Base-by-base conservation (phyloP, 1,139 yeast species). In the Scheffersomyces parashehatae region DNA sequence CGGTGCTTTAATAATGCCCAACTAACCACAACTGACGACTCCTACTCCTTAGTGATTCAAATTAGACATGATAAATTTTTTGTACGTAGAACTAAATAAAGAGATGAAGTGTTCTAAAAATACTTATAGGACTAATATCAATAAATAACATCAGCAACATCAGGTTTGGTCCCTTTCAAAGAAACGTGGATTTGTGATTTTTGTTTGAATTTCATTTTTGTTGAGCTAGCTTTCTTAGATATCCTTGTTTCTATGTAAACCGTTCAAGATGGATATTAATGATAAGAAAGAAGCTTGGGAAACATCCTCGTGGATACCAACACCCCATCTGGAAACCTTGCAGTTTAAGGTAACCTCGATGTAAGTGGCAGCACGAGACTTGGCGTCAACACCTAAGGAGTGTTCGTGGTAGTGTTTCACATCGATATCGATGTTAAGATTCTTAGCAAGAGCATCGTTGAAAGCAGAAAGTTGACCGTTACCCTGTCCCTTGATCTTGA, bases 401-500 rank as follows among this genome's bases (percentile, higher is more conserved):
- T 93, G 98, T 69, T 93, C 98, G 49, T 86, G 85, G 68, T 93
- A 93, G 62, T 85, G 79, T 59, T 83, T 81, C 47, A 93, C 97
- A 55, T 85, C 88, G 45, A 90, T 71, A 14, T 62, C 60, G 46
- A 81, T 72, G 37, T 79, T 79, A 49, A 88, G 75, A 46, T 76
- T 70, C 37, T 70, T 68, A 36, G 84, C 73, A 53, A 93, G 67
- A 12, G 96, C 97, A 65, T 88, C 84, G 14, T 85, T 77, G 65
- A 90, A 84, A 1, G 97, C 88, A 24, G 98, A 93, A 55, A 93
- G 85, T 49, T 97, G 98, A 66, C 98, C 99, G 63, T 93, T 93
- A 64, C 98, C 98, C 39, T 70, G 65, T 54, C 98, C 98, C 39
- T 66, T 62, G 35, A 88, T 73, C 37, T 67, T 65, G 41, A 75